A percentile compares a stretch with the other conserved stretches of the same genome.
phyloP scores from a whole-genome alignment of 176 grass and related monocot species.

The Avena eriantha region DNA sequence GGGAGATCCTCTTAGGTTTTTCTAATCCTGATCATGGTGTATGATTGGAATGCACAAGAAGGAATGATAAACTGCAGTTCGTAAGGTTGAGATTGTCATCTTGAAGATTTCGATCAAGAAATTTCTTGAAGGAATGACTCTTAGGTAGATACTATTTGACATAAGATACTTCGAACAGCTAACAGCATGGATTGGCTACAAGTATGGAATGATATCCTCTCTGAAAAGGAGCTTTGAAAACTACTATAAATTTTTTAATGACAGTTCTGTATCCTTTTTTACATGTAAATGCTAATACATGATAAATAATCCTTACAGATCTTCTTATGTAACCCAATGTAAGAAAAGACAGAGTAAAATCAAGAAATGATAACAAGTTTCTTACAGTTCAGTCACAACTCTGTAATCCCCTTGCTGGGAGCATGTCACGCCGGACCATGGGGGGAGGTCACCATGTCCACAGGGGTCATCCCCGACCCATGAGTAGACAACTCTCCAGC shows the following conservation, averaged over 20 bases:
- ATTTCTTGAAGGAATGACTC: not conserved
- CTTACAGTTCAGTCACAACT: conserved; percentile 97
- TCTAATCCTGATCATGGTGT: not conserved
- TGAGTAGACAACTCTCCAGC: conserved; percentile 98
- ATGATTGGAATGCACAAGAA: not conserved
- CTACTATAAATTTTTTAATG: not conserved
- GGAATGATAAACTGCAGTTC: not conserved
- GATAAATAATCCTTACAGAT: not conserved
- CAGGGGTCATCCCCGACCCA: conserved; percentile 99
- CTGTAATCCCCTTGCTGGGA: conserved; percentile 96
- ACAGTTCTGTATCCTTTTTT: not conserved
- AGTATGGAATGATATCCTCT: not conserved
- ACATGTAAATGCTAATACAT: not conserved
- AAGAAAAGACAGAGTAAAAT: not conserved
- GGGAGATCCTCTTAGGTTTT: not conserved
- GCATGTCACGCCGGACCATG: conserved; percentile 98
- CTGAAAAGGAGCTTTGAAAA: not conserved
- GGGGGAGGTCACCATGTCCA: conserved; percentile 84
- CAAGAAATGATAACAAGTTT: conserved; percentile 31
- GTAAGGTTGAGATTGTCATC: conserved; percentile 16
- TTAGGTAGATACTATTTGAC: not conserved
- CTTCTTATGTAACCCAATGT: not conserved
- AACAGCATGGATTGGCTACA: not conserved
- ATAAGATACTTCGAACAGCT: not conserved
- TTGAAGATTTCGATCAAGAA: not conserved